Conservation (phyloP, 1,139 yeast genomes). For the Kodamaea alishanica region DNA sequence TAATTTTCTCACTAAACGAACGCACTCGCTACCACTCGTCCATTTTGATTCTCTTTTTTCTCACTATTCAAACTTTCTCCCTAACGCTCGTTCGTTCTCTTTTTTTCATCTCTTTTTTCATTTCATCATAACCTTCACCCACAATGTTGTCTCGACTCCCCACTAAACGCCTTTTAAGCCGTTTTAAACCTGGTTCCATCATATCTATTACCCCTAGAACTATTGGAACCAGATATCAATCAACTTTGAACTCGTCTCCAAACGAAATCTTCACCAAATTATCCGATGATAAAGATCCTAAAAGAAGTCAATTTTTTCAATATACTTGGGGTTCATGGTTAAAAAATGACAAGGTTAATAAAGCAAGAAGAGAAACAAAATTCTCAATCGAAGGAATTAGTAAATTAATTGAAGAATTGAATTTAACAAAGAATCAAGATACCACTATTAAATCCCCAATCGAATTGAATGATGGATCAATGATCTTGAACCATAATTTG, state of each 20-base stretch:
- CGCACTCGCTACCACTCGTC: too few species aligned
- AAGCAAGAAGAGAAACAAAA: constrained; percentile 71
- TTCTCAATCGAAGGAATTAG: constrained; percentile 79
- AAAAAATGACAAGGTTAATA: constrained; percentile 68
- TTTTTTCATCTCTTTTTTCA: not conserved
- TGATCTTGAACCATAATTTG: constrained; percentile 45
- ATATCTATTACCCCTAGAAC: not conserved
- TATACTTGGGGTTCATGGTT: constrained; percentile 97
- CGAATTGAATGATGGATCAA: constrained; percentile 38
- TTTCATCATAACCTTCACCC: not conserved
- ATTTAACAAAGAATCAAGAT: constrained; percentile 24
- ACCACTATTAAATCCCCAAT: constrained; percentile 33
- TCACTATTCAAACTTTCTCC: too few species aligned
- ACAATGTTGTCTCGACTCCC: constrained; percentile 10
- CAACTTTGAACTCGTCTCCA: constrained; percentile 20
- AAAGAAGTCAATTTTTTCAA: constrained; percentile 71
- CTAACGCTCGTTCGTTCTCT: too few species aligned
- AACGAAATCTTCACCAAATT: constrained; percentile 48
- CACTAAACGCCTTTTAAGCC: constrained; percentile 1
- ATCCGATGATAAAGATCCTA: constrained; percentile 62
- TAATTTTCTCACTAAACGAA: too few species aligned
- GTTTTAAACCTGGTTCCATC: not conserved
- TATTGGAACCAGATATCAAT: constrained; percentile 10
- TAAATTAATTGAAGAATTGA: constrained; percentile 41
- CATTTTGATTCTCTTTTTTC: too few species aligned